A percentile compares a stretch with the other conserved stretches of the same genome.
Evolutionary conservation across 1,139 yeast genomes (phyloP).

Genomic region (Yamadazyma diospyri): DNA sequence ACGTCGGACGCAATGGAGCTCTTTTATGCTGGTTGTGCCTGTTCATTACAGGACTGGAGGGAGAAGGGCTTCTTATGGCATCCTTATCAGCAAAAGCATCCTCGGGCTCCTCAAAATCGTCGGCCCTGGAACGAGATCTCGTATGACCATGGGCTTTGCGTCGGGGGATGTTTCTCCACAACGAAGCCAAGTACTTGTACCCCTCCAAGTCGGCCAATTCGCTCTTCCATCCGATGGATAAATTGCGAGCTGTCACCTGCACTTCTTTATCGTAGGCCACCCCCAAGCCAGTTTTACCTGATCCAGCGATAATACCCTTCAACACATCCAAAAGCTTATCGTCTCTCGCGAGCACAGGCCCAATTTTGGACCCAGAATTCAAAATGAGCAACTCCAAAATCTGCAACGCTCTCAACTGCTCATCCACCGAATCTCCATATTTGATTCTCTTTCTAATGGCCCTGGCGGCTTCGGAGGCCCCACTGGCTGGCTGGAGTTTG

Average conservation of each 20-base stretch:
- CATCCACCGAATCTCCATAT: constrained; percentile 60
- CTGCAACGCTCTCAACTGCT: constrained; percentile 64
- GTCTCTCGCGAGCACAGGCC: constrained; percentile 61
- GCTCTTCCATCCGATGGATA: constrained; percentile 63
- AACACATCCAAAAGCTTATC: constrained; percentile 67
- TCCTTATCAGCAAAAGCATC: constrained; percentile 14
- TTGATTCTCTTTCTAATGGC: constrained; percentile 85
- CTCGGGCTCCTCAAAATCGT: constrained; percentile 7
- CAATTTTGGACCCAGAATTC: constrained; percentile 59
- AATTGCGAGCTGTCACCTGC: constrained; percentile 38
- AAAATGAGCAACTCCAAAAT: constrained; percentile 72
- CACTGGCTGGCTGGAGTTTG: constrained; percentile 32
- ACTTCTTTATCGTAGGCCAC: constrained; percentile 42
- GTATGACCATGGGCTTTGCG: constrained; percentile 9
- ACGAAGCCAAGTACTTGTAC: constrained; percentile 46
- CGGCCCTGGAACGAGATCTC: constrained; percentile 10
- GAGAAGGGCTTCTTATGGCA: constrained; percentile 16
- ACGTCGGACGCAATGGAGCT: constrained; percentile 29
- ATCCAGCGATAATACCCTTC: constrained; percentile 41
- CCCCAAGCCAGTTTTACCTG: constrained; percentile 37
- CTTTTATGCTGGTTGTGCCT: constrained; percentile 8
- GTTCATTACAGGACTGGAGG: constrained; percentile 15
- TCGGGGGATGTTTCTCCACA: constrained; percentile 40
- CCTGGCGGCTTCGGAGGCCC: constrained; percentile 83
- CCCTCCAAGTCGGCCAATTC: constrained; percentile 52